Conservation (phyloP, 2,329 filamentous ascomycete genomes). For the Alternaria sp. region DNA sequence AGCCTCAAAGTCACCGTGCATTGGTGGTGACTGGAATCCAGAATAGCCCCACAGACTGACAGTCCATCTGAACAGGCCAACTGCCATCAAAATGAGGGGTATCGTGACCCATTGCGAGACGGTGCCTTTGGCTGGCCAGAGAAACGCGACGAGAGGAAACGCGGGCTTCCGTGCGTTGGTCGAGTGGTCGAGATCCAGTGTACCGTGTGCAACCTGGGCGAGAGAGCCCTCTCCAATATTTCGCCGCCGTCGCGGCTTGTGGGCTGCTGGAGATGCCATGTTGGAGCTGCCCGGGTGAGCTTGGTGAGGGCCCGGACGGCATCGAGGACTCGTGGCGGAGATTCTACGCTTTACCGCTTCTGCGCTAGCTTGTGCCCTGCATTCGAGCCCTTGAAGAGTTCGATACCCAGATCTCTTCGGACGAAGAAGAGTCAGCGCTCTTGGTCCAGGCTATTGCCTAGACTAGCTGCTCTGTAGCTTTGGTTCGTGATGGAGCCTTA, state of each 20-base stretch:
- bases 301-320: constrained; percentile 1
- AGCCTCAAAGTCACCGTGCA: constrained; percentile 97
- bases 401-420: background rate
- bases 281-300: constrained; percentile 4
- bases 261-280: constrained; percentile 44
- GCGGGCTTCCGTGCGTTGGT: constrained; percentile 65
- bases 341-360: constrained; percentile 4
- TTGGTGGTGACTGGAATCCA: constrained; percentile 80
- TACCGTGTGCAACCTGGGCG: constrained; percentile 51
- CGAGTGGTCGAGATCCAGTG: constrained; percentile 51
- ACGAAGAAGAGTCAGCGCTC: background rate
- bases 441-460: background rate
- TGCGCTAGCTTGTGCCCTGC: constrained; percentile 7
- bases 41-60: constrained; percentile 95
- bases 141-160: constrained; percentile 90
- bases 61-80: constrained; percentile 92
- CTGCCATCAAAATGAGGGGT: constrained; percentile 85
- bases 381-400: background rate
- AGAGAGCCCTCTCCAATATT: constrained; percentile 50
- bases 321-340: constrained; percentile 16
- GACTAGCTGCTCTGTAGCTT: background rate
- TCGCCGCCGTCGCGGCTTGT: constrained; percentile 53
- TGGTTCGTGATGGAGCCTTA: background rate
- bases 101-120: constrained; percentile 91
- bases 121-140: constrained; percentile 87